Percentiles rank a stretch among this genome's conserved stretches.
These are phyloP conservation scores for Vigna angularis DNA, from an alignment of 306 rosid species.

Conservation along the genomic window DNA sequence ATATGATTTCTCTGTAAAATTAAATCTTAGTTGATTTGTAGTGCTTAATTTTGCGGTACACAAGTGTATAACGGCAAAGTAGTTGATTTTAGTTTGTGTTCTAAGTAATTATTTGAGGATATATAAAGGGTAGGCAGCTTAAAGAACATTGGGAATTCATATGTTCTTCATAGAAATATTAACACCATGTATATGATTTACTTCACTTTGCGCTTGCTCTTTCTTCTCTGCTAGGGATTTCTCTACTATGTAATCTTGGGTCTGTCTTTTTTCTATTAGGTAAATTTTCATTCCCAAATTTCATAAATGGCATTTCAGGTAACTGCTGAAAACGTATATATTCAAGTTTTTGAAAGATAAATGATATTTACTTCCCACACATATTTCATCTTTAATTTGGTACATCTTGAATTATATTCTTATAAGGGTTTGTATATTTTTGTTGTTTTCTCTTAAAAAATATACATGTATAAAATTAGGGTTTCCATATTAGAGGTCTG, in stretches of 20 bases:
- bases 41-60: background rate
- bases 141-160: background rate
- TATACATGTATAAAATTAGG: no score
- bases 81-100: background rate
- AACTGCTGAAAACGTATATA: background rate
- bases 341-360: background rate
- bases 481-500: no score
- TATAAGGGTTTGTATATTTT: background rate
- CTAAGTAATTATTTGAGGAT: background rate
- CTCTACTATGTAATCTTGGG: background rate
- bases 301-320: background rate
- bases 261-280: background rate
- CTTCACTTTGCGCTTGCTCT: background rate
- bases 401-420: background rate
- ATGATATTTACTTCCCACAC: background rate
- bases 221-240: conserved; percentile 8
- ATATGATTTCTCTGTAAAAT: background rate
- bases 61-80: background rate
- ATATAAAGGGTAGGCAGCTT: background rate
- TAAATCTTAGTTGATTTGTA: conserved; percentile 1
- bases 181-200: background rate
- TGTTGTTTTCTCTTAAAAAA: no score
- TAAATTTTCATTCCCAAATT: background rate
- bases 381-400: background rate
- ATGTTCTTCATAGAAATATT: background rate